Evolutionary conservation across 495 filamentous ascomycete genomes (phyloP), one percentile per base, ranked within the genome.

Genomic region (Acidiella bohemica): DNA sequence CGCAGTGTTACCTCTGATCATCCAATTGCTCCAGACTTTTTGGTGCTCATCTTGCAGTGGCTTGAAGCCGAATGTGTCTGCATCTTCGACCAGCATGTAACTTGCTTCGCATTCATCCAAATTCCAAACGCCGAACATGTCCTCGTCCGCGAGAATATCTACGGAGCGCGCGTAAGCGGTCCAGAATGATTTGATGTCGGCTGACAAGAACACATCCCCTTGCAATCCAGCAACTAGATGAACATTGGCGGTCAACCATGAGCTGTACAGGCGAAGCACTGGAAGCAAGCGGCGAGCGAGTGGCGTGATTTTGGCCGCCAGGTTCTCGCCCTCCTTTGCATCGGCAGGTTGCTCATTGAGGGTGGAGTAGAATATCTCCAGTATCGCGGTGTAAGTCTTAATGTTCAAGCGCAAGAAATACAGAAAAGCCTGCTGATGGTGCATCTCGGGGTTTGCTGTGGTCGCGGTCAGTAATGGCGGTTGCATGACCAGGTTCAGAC

Each of bases 361-460:
- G 53, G 81, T 75, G 5, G 71, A 63, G 46, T 80, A 61, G 22
- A 95, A 68, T 25, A 82, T 64, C 38, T 82, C 77, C 20, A 90
- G 72, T 11, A 96, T 67, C 1, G 71, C 78, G 36, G 78, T 74
- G 52, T 93, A 81, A 0, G 78, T 86, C 22, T 80, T 81, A 33
- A 86, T 66, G 47, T 95, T 97, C 42, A 92, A 67, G 17, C 78
- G 70, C 24, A 93, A 68, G 38, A 81, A 75, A 57, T 80, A 86
- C 37, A 78, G 71, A 54, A 73, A 77, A 2, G 81, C 72, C 39
- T 71, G 61, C 14, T 67, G 62, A 12, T 45, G 43, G 6, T 56
- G n/a, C n/a, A n/a, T n/a, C n/a, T n/a, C n/a, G n/a, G n/a, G n/a
- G n/a, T n/a, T n/a, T n/a, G n/a, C n/a, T n/a, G n/a, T n/a, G n/a